Evolutionary conservation across 176 grass and related monocot genomes (phyloP), one percentile per base, ranked within the genome.

Genomic region (Tillandsia fasciculata): DNA sequence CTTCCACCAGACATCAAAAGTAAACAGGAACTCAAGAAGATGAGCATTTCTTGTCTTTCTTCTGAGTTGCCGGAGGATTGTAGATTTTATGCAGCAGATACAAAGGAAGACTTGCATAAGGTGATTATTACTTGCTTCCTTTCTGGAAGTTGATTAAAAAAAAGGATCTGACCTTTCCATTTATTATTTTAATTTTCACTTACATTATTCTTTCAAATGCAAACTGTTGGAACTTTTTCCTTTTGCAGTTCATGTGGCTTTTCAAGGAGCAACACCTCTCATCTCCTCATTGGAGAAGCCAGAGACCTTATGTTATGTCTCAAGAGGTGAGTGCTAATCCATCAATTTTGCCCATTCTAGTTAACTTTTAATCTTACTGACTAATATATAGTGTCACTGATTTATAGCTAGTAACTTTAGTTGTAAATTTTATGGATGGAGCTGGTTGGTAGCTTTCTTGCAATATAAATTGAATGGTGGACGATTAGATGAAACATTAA

Each of bases 41-140:
- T 77, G 73, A 82, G 77, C 42, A 74, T 85, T 73, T 87, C 89
- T 73, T 83, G 79, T 54, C 79, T 97, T 78, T 87, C 89, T 81
- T 69, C 82, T 70, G 93, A 92, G 82, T 83, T 97, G 74, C 89
- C 89, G 65, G 86, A 97, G 80, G 86, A 97, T 74, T 92, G 86
- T 83, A 92, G 87, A 72, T 97, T 87, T 80, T 97, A 87, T 82
- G 57, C 78, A 8, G 86, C 93, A 69, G 89, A 87, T 82, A 92
- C 89, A 26, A 97, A 87, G 26, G 93, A 97, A 67, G 93, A 97
- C 64, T 82, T 97, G 53, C 93, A 97, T 78, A 97, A 87, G 93
- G 93, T 91, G 76, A 75, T 71, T 12, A 7, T 64, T 59, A 18
- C 54, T 18, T 59, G 15, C 9, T 9, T 70, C 23, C 51, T 67